Conservation (phyloP, 2,329 filamentous ascomycete genomes). For the Aspergillus fumigatus region DNA sequence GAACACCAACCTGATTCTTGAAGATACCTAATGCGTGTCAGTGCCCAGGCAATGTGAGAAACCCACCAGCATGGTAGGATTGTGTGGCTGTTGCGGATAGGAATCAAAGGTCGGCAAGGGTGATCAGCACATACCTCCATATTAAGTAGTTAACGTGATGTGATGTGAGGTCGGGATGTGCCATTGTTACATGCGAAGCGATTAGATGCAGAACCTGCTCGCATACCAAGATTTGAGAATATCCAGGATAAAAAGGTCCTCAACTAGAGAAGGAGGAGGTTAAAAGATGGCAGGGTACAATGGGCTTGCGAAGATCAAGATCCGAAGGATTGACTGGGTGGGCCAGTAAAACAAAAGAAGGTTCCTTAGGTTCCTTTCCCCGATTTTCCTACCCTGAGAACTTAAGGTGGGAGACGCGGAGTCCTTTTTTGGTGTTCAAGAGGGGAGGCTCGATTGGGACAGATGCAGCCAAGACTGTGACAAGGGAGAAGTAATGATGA, state of each 20-base stretch:
- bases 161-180: slow-evolving; percentile 40
- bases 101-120: neutral
- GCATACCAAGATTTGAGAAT: slow-evolving; percentile 25
- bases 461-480: slow-evolving; percentile 10
- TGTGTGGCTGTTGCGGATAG: slow-evolving; percentile 1
- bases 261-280: slow-evolving; percentile 13
- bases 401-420: slow-evolving; percentile 7
- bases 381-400: neutral
- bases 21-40: slow-evolving; percentile 43
- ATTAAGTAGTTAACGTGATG: slow-evolving; percentile 67
- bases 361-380: neutral
- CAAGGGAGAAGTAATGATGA: slow-evolving; percentile 7
- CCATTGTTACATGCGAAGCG: slow-evolving; percentile 43
- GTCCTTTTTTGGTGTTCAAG: slow-evolving; percentile 4
- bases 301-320: slow-evolving; percentile 5
- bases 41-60: slow-evolving; percentile 3
- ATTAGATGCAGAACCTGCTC: slow-evolving; percentile 24
- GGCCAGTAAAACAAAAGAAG: neutral
- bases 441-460: slow-evolving; percentile 4
- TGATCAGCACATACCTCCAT: slow-evolving; percentile 52
- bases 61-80: slow-evolving; percentile 15
- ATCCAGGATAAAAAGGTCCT: slow-evolving; percentile 19
- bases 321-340: neutral
- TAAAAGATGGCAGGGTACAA: slow-evolving; percentile 3
- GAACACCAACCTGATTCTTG: slow-evolving; percentile 50